These are phyloP conservation scores for Bipolaris zeicola DNA, from an alignment of 2,329 filamentous ascomycete genomes.

Conservation along the genomic window DNA sequence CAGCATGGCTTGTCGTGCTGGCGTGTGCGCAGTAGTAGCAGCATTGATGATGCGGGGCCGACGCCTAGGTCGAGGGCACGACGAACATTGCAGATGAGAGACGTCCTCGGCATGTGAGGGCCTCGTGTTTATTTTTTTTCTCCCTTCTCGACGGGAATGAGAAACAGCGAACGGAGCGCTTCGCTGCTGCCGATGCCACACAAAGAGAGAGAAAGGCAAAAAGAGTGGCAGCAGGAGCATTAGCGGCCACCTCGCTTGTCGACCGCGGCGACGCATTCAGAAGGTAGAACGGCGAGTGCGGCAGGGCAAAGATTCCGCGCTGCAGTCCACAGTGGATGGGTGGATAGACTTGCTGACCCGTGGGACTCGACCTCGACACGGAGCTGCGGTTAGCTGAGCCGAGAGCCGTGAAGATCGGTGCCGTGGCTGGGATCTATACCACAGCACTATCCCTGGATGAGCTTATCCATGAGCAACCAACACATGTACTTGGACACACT, in stretches of 20 bases:
- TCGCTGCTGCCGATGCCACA: not conserved
- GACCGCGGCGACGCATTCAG: constrained; percentile 9
- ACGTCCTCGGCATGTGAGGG: not conserved
- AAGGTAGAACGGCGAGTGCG: constrained; percentile 17
- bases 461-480: constrained; percentile 14
- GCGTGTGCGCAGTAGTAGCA: constrained; percentile 13
- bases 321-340: constrained; percentile 2
- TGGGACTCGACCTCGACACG: constrained; percentile 31
- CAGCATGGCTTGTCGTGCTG: constrained; percentile 29
- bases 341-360: constrained; percentile 9
- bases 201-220: not conserved
- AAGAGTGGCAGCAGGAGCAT: constrained; percentile 6
- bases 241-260: constrained; percentile 14
- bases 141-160: too few relatives aligned
- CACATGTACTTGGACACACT: not conserved
- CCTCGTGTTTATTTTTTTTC: not conserved
- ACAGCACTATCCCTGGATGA: constrained; percentile 28
- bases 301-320: constrained; percentile 11
- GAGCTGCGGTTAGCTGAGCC: constrained; percentile 40
- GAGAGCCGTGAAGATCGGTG: constrained; percentile 26
- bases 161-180: not conserved
- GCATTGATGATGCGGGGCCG: constrained; percentile 39
- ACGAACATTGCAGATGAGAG: constrained; percentile 18
- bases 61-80: constrained; percentile 29
- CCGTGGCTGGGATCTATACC: constrained; percentile 30